phyloP scores from a whole-genome alignment of 2,329 filamentous ascomycete genomes.

The Malbranchea zuffiana region DNA sequence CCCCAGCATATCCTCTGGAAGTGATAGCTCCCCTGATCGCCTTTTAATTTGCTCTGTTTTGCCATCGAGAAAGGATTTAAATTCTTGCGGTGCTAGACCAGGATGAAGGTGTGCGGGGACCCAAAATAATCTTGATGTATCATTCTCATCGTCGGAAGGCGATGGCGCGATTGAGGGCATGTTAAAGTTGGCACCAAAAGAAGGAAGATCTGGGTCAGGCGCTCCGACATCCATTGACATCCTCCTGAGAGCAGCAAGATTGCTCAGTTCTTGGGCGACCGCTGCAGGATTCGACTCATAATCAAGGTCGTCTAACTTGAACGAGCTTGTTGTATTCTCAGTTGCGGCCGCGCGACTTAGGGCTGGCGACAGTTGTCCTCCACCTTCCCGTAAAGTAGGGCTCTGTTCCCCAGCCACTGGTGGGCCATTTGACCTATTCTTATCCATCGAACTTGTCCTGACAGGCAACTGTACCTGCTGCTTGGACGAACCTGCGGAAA shows the following conservation, averaged over 20 bases:
- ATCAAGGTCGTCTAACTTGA: constrained; percentile 70
- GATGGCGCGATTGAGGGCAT: constrained; percentile 36
- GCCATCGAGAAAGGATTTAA: constrained; percentile 92
- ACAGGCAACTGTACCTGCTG: constrained; percentile 14
- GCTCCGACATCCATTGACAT: constrained; percentile 87
- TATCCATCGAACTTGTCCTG: constrained; percentile 21
- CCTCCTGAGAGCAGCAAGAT: constrained; percentile 75
- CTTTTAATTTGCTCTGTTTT: constrained; percentile 81
- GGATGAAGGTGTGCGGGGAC: constrained; percentile 90
- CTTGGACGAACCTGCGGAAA: constrained; percentile 21
- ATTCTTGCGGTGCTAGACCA: constrained; percentile 87
- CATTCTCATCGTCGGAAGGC: constrained; percentile 59
- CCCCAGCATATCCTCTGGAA: constrained; percentile 47
- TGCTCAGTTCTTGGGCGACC: constrained; percentile 84
- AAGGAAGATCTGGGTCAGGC: constrained; percentile 46
- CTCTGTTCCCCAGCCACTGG: constrained; percentile 2
- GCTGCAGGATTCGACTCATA: constrained; percentile 84
- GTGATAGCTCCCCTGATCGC: constrained; percentile 60
- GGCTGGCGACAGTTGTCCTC: constrained; percentile 37
- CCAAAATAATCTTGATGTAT: constrained; percentile 84
- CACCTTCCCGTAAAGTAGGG: neutral
- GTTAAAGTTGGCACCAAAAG: constrained; percentile 29
- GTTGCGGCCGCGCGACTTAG: constrained; percentile 41
- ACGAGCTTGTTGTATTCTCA: constrained; percentile 50
- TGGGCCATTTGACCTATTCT: constrained; percentile 28